Percentiles rank a stretch among this genome's conserved stretches.
phyloP scores from a whole-genome alignment of 257 asterid genomes.

The Nicotiana tomentosiformis region DNA sequence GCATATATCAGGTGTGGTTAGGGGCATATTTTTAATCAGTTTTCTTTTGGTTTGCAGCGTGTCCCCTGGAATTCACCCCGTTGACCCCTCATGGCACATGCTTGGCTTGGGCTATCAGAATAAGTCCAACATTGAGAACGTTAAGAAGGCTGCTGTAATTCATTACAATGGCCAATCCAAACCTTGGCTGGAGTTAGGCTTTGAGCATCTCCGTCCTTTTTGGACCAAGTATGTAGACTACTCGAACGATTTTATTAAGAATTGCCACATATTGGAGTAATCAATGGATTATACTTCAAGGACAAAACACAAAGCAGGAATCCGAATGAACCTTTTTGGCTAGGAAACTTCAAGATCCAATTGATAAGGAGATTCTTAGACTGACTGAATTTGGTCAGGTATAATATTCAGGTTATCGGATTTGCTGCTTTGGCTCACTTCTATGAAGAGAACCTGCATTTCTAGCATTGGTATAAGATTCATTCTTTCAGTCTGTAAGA shows the following conservation, averaged over 20 bases:
- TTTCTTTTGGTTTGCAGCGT: slow-evolving; percentile 40
- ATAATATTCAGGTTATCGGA: slow-evolving; percentile 6
- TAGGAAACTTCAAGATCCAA: neutral
- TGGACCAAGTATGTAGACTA: slow-evolving; percentile 95
- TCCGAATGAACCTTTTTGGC: neutral
- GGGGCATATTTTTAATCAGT: neutral
- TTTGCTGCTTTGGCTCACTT: slow-evolving; percentile 24
- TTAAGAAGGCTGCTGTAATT: too few species aligned
- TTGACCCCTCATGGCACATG: too few species aligned
- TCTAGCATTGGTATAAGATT: slow-evolving; percentile 36
- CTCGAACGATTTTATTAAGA: slow-evolving; percentile 77
- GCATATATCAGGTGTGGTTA: neutral
- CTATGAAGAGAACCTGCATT: slow-evolving; percentile 35
- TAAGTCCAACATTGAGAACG: too few species aligned
- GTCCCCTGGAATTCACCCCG: slow-evolving; percentile 65
- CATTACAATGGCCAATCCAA: too few species aligned
- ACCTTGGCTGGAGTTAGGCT: too few species aligned
- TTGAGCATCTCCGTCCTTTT: slow-evolving; percentile 42
- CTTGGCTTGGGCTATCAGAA: too few species aligned
- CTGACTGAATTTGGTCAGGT: slow-evolving; percentile 20
- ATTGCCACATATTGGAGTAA: slow-evolving; percentile 94
- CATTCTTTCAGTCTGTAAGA: slow-evolving; percentile 53
- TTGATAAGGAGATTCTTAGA: slow-evolving; percentile 27
- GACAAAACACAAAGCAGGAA: slow-evolving; percentile 5
- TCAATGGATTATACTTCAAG: neutral